Base-by-base conservation (phyloP, 1,284 basidiomycete species). In the Trametes sp. region DNA sequence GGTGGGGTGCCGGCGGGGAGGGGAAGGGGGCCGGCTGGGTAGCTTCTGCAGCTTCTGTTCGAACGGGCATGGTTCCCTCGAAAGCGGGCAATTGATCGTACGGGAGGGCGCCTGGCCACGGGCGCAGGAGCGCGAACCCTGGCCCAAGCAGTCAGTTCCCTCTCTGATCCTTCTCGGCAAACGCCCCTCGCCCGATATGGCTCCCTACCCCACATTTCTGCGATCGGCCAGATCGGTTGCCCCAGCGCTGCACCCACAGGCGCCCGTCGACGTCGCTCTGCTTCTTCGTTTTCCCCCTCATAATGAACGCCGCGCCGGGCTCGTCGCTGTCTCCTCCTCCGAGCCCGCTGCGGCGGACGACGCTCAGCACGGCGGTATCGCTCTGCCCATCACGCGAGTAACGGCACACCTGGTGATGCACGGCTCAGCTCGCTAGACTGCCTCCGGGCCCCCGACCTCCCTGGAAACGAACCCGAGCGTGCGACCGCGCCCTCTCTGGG, bases 1-100 rank as follows among this genome's bases (percentile, higher is more conserved):
- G 50, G 49, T 44, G 23, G 45, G 62, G 57, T 28, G 57, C 46
- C 36, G 29, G 42, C 51, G 33, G 61, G 52, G 45, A 41, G 35
- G 29, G 46, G 59, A 50, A 44, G 23, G 7, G 41, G 31, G 55
- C 52, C 38, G 63, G 51, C 51, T 46, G 42, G 51, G 23, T 11
- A 31, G 28, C 28, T 54, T 45, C 53, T 33, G 13, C n/a, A 14
- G 2, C 11, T 46, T 23, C 28, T 29, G n/a, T 41, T 51, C 36
- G 48, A 58, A 52, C 13, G 16, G 16, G 6, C 31, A 29, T 31
- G 19, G 26, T 24, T 38, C 44, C 4, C 6, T 26, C 26, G 26
- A 36, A 35, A 35, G 24, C 11, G n/a, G 55, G 33, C 33, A 26
- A 41, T 41, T 54, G 53, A 54, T 54, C 36, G 51, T 21, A n/a